These are phyloP conservation scores for Fraxinus albicans DNA, from an alignment of 305 asterid species.

Conservation along the genomic window DNA sequence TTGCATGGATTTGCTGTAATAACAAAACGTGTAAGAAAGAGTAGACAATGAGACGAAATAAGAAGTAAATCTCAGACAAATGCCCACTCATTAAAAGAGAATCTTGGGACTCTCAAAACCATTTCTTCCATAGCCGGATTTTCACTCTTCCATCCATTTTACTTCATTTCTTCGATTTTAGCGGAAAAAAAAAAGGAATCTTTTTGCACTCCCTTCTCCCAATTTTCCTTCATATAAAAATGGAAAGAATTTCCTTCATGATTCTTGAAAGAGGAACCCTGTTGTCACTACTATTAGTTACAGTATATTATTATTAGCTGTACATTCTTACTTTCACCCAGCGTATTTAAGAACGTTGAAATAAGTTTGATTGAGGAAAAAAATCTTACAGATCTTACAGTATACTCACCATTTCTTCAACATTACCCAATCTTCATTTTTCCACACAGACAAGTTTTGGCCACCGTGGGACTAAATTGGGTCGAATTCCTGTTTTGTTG, in stretches of 20 bases:
- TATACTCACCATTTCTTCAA: conserved; percentile 3
- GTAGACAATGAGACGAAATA: conserved; percentile 12
- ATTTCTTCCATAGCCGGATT: conserved; percentile 25
- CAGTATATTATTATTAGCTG: conserved; percentile 29
- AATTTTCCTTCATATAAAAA: neutral
- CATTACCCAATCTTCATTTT: neutral
- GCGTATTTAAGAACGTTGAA: conserved; percentile 26
- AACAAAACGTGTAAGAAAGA: conserved; percentile 5
- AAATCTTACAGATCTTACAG: conserved; percentile 29
- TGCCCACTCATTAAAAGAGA: conserved; percentile 31
- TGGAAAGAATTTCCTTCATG: conserved; percentile 6
- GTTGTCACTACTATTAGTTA: conserved; percentile 13
- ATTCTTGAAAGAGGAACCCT: conserved; percentile 20
- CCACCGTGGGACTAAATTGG: neutral
- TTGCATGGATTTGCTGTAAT: neutral
- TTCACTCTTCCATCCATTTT: conserved; percentile 10
- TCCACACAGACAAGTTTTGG: neutral
- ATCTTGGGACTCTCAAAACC: conserved; percentile 32
- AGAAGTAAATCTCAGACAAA: conserved; percentile 30
- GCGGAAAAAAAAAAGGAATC: neutral
- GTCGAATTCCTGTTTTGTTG: conserved; percentile 4
- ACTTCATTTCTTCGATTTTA: conserved; percentile 26
- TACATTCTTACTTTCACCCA: conserved; percentile 38
- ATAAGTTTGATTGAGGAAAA: neutral
- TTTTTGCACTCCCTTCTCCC: neutral